Evolutionary conservation across 2,329 filamentous ascomycete species (phyloP), one percentile per base, ranked within the genome.

Genomic region (Coniochaeta sp.): DNA sequence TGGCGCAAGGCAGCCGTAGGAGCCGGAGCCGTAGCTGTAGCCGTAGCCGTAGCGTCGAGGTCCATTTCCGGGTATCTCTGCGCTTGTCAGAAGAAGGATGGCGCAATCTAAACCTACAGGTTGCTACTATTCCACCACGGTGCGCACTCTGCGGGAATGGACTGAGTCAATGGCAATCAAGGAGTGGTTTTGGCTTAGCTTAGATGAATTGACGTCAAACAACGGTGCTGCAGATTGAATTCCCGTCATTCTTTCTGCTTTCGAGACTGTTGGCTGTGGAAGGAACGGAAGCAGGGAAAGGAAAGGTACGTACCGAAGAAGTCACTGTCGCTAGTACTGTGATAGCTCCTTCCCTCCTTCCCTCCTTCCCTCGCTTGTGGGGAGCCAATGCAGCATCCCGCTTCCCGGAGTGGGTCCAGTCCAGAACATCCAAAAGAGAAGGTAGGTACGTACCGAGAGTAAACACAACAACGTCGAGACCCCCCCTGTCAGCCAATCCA

Each of bases 381-480:
- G 47, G 47, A 30, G 26, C 24, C 47, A 28, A 52, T 52, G 47
- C 47, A 52, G 47, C 47, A 30, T 52, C 47, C 47, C 47, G 47
- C 47, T n/a, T 52, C 47, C 47, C 47, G 42, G 24, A 17, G 47
- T 52, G 47, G 47, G 24, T 52, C 47, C 47, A 17, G n/a, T n/a
- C n/a, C n/a, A n/a, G n/a, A 50, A n/a, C 47, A 28, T 52, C 42
- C 47, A 47, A 12, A 47, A 10, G 3, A 12, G 2, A 12, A 4
- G 5, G 16, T 34, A 34, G 6, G 6, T 12, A 34, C 6, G 12
- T 34, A 12, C 32, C 16, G 3, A 52, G 47, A 52, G 47, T 52
- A 52, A 52, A 52, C 47, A 52, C 47, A 52, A 52, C 47, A 52
- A 30, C 22, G n/a, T n/a, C n/a, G n/a, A n/a, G n/a, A n/a, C n/a